phyloP scores from a whole-genome alignment of 768 basidiomycete species.

The Roridomyces roridus region DNA sequence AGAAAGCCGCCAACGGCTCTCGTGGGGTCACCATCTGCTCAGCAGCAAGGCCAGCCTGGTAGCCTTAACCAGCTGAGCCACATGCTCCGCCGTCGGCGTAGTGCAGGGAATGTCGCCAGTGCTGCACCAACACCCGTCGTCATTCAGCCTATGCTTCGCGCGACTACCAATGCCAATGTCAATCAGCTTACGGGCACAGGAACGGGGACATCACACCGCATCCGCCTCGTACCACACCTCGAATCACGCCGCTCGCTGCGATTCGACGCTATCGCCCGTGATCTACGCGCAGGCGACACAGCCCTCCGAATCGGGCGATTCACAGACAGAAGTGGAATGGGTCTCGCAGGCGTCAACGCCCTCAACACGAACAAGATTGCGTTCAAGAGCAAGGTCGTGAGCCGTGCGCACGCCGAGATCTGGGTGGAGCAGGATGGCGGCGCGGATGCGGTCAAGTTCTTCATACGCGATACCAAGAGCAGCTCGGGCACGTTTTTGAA shows the following conservation, averaged over 20 bases:
- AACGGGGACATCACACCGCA: background rate
- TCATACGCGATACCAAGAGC: conserved; percentile 88
- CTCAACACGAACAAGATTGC: conserved; percentile 84
- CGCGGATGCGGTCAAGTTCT: conserved; percentile 58
- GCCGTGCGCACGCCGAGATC: conserved; percentile 90
- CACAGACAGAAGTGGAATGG: conserved; percentile 82
- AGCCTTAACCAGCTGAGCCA: conserved; percentile 1
- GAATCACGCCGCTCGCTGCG: conserved; percentile 87
- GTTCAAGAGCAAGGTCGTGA: conserved; percentile 96
- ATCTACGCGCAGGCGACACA: conserved; percentile 72
- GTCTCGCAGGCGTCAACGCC: conserved; percentile 70
- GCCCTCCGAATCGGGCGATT: conserved; percentile 91
- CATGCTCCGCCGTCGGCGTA: conserved; percentile 8
- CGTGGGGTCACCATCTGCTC: too few species aligned
- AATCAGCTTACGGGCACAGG: too few species aligned
- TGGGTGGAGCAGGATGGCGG: conserved; percentile 70
- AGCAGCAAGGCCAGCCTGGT: too few species aligned
- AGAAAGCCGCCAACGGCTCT: too few species aligned
- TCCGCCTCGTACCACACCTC: conserved; percentile 66
- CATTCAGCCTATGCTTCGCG: too few species aligned
- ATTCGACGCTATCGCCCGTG: conserved; percentile 92
- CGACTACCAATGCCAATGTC: too few species aligned
- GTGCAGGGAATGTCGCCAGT: conserved; percentile 11
- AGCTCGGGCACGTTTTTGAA: conserved; percentile 95
- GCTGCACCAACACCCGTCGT: background rate